phyloP scores from a whole-genome alignment of 768 basidiomycete species.

The Jaapia argillacea region DNA sequence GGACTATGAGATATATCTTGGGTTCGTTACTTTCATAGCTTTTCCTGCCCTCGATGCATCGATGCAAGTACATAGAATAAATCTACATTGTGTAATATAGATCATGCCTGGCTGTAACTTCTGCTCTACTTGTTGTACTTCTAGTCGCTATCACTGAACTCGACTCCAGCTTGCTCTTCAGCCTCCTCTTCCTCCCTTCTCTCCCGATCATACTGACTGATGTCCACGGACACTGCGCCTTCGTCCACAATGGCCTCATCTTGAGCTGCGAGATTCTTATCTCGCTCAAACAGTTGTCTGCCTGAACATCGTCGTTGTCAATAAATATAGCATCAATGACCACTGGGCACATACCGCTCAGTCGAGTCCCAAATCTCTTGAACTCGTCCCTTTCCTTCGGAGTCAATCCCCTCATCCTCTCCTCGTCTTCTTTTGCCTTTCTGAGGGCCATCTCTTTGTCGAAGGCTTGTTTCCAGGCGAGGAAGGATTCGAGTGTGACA shows the following conservation, averaged over 20 bases:
- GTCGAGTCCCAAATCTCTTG: conserved; percentile 49
- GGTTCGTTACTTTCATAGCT: too few relatives aligned
- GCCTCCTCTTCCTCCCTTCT: conserved; percentile 50
- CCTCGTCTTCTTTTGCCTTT: conserved; percentile 69
- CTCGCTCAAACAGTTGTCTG: conserved; percentile 85
- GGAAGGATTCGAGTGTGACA: conserved; percentile 77
- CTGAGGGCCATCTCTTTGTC: conserved; percentile 53
- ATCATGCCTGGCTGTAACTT: conserved; percentile 4
- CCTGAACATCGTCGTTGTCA: conserved; percentile 35
- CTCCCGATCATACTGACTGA: conserved; percentile 79
- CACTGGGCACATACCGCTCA: conserved; percentile 45
- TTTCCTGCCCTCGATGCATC: too few relatives aligned
- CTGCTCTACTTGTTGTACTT: background rate
- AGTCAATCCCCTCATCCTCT: conserved; percentile 55
- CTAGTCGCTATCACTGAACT: conserved; percentile 84
- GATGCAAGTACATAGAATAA: too few relatives aligned
- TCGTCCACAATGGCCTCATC: conserved; percentile 82
- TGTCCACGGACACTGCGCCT: conserved; percentile 77
- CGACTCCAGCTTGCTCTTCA: conserved; percentile 49
- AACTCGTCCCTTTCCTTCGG: conserved; percentile 82
- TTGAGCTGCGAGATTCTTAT: conserved; percentile 55
- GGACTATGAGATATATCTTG: conserved; percentile 58
- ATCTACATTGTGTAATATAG: conserved; percentile 6
- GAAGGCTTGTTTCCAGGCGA: conserved; percentile 71
- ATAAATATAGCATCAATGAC: conserved; percentile 4